Conservation (phyloP, 345 rosid species). For the Dimocarpus longan region DNA sequence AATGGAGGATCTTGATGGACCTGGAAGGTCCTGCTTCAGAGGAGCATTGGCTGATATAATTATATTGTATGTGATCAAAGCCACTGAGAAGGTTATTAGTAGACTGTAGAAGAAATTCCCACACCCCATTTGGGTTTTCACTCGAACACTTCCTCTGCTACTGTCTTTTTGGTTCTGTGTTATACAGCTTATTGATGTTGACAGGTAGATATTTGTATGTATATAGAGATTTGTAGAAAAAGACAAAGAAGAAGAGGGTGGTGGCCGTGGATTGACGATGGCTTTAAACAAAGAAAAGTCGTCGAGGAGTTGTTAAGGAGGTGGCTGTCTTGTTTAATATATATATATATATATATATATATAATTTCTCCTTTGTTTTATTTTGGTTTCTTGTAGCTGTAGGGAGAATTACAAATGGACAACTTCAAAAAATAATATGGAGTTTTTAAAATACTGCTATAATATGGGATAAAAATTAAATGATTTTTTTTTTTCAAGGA, state of each 20-base stretch:
- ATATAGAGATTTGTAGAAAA: neutral
- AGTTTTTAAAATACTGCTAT: no score
- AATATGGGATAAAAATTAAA: no score
- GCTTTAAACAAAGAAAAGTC: slow-evolving; percentile 19
- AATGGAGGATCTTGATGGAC: slow-evolving; percentile 50
- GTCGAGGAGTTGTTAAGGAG: slow-evolving; percentile 1
- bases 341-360: no score
- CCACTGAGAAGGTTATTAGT: slow-evolving; percentile 72
- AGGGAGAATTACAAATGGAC: no score
- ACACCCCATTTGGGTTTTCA: slow-evolving; percentile 62
- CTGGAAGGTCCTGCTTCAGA: slow-evolving; percentile 80
- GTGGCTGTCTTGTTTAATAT: neutral
- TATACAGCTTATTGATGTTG: neutral
- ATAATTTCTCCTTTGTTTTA: no score
- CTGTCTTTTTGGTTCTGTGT: neutral
- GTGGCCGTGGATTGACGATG: neutral
- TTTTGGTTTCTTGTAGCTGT: no score
- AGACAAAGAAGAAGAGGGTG: neutral
- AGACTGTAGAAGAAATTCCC: slow-evolving; percentile 70
- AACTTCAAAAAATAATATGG: no score
- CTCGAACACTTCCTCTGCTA: slow-evolving; percentile 3
- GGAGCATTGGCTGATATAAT: slow-evolving; percentile 94
- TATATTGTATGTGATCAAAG: slow-evolving; percentile 94
- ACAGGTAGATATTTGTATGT: neutral
- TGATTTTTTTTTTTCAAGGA: no score